Percentiles rank a stretch among this genome's conserved stretches.
Conservation (phyloP, 2,329 filamentous ascomycete species). For the Arthrinium phaeospermum region DNA sequence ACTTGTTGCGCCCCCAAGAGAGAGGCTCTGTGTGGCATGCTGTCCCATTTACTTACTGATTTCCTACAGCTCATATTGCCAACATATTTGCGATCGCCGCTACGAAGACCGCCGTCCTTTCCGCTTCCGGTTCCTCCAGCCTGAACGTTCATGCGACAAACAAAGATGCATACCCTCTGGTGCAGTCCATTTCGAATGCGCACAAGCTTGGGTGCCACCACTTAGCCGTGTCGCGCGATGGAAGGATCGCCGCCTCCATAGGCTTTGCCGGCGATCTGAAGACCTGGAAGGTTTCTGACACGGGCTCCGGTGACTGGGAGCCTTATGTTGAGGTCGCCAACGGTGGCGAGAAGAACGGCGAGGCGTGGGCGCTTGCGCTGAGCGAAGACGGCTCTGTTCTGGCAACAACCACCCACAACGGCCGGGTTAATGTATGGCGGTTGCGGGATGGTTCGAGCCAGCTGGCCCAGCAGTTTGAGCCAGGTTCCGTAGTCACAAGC, state of each 20-base stretch:
- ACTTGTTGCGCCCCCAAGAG: slow-evolving; percentile 33
- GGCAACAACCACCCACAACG: slow-evolving; percentile 86
- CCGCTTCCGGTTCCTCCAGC: slow-evolving; percentile 82
- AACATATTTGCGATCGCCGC: slow-evolving; percentile 86
- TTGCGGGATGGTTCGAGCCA: slow-evolving; percentile 56
- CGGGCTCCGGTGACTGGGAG: slow-evolving; percentile 63
- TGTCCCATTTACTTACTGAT: slow-evolving; percentile 12
- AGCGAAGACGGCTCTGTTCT: slow-evolving; percentile 84
- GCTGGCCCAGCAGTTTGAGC: slow-evolving; percentile 85
- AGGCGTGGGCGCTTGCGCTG: slow-evolving; percentile 87
- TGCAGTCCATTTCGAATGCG: slow-evolving; percentile 78
- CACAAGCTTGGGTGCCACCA: slow-evolving; percentile 94
- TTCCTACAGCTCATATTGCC: slow-evolving; percentile 71
- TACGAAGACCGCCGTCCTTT: slow-evolving; percentile 76
- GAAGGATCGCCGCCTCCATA: slow-evolving; percentile 76
- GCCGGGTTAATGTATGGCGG: slow-evolving; percentile 90
- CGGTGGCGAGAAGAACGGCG: slow-evolving; percentile 55
- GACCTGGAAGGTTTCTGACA: slow-evolving; percentile 73
- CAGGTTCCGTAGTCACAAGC: slow-evolving; percentile 70
- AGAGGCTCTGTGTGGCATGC: neutral
- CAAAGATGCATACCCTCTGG: slow-evolving; percentile 73
- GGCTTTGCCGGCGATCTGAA: slow-evolving; percentile 91
- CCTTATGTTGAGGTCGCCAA: slow-evolving; percentile 51
- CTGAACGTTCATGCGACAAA: slow-evolving; percentile 81
- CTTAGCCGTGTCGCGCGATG: slow-evolving; percentile 72